phyloP scores from a whole-genome alignment of 345 rosid species.

The Firmiana major region DNA sequence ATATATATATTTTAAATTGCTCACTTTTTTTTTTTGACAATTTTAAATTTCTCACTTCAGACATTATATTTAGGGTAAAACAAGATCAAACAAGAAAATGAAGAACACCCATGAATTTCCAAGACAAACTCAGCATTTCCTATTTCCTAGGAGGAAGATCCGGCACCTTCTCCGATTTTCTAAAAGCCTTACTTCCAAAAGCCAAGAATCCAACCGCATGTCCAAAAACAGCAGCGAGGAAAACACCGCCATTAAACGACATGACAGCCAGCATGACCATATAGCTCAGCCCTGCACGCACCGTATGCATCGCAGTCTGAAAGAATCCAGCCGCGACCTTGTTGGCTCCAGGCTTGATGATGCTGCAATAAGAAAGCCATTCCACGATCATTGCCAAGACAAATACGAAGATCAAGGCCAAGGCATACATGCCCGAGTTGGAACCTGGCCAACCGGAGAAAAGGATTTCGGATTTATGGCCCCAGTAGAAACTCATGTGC shows the following conservation, averaged over 20 bases:
- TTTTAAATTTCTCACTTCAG: no score
- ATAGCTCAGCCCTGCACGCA: conserved; percentile 55
- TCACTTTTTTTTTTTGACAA: no score
- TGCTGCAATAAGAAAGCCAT: conserved; percentile 40
- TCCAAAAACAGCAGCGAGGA: conserved; percentile 60
- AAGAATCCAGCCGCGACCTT: conserved; percentile 50
- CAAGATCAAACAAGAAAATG: neutral
- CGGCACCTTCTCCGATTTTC: conserved; percentile 18
- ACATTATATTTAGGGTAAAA: no score
- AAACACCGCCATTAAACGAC: conserved; percentile 78
- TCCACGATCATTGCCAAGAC: conserved; percentile 53
- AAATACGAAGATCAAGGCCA: conserved; percentile 62
- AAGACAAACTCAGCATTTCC: neutral
- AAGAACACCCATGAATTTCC: neutral
- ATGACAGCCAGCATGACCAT: conserved; percentile 79
- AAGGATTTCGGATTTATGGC: conserved; percentile 52
- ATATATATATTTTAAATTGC: no score
- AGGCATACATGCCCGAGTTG: conserved; percentile 55
- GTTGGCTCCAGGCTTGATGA: conserved; percentile 46
- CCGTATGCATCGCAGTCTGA: conserved; percentile 43
- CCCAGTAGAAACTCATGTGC: conserved; percentile 65
- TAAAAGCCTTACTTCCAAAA: conserved; percentile 51
- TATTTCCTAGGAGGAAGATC: conserved; percentile 12
- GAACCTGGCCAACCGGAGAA: conserved; percentile 82
- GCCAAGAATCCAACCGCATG: conserved; percentile 67